Base-by-base conservation (phyloP, 352 stramenopile genomes). In the Detonula confervacea region DNA sequence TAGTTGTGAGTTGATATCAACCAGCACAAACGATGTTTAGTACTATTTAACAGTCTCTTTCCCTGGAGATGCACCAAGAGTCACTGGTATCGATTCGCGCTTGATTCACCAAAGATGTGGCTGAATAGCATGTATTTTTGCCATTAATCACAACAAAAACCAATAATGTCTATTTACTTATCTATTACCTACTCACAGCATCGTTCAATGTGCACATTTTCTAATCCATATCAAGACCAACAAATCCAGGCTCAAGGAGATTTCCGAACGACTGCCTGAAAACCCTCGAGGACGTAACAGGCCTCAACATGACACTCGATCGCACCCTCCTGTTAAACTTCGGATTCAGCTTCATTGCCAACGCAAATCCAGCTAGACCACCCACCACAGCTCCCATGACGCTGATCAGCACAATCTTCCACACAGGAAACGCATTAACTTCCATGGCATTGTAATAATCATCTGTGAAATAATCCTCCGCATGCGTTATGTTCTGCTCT, bases 281-380 rank as follows among this genome's bases (percentile, higher is more conserved):
- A 5, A 72, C 30, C 29, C 0, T 25, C 6, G 52, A 59, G 20
- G 52, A 56, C 8, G 72, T 80, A 16, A 80, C 55, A 29, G 72
- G 72, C 3, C 62, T 42, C 16, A 80, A 52, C 54, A 80, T 74
- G 0, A 27, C 35, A 30, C 61, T 73, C 14, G 62, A 74, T 11
- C 72, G 18, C 9, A 83, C 75, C 37, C n/a, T 37, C 16, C 74
- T 52, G 59, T 83, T 90, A 64, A 92, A 90, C 14, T 66, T 80
- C 11, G 87, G 85, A 68, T 52, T 87, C 8, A 70, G 22, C 30
- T 75, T 69, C 86, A 90, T 90, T 2, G 86, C 80, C 49, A 88
- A 27, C 2, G 76, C 25, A 56, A 92, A 92, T 30, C 86, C 86
- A 54, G 77, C 56, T 6, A 62, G 0, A 44, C 47, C 65, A 44